Evolutionary conservation across 768 basidiomycete genomes (phyloP), one percentile per base, ranked within the genome.

Genomic region (Floccularia luteovirens): DNA sequence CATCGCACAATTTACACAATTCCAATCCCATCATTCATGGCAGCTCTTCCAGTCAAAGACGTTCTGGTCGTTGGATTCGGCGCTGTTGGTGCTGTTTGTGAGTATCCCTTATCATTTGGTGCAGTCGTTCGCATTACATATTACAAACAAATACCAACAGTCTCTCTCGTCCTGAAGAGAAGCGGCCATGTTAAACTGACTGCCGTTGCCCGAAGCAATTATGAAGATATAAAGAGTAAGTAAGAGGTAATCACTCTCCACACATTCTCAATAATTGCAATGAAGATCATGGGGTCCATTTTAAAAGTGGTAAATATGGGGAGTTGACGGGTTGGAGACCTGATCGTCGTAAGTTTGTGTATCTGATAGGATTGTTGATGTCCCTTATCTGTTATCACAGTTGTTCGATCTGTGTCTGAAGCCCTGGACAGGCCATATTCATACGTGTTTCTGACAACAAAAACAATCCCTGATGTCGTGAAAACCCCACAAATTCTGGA

Each of bases 201-300:
- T 1, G 79, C 67, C 13, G 80, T 89, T 1, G 86, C 85, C 1
- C 59, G 86, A 41, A 77, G 83, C 37, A 84, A 86, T 43, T 82
- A 74, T 51, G 68, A 77, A 10, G 58, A 64, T 2, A 67, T 78
- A 10, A 62, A 67, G n/a, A 61, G 77, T 76, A 39, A 43, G 58
- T 44, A 23, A 20, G 16, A 6, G n/a, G 14, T 30, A 14, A 11
- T 30, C 13, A 5, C 5, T 12, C 38, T 5, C 4, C 4, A 30
- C 22, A 31, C 13, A 31, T 31, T 24, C 12, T 42, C 23, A 36
- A 37, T n/a, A 30, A 16, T 8, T 11, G 20, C 27, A 31, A 27
- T 45, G 2, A 39, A 81, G 76, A 58, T 8, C 54, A 71, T 28
- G 82, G 81, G 1, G 58, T 82, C 47, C 54, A 70, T 32, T 67